Evolutionary conservation across 768 basidiomycete species (phyloP).

Genomic region (Coprinopsis cinerea): DNA sequence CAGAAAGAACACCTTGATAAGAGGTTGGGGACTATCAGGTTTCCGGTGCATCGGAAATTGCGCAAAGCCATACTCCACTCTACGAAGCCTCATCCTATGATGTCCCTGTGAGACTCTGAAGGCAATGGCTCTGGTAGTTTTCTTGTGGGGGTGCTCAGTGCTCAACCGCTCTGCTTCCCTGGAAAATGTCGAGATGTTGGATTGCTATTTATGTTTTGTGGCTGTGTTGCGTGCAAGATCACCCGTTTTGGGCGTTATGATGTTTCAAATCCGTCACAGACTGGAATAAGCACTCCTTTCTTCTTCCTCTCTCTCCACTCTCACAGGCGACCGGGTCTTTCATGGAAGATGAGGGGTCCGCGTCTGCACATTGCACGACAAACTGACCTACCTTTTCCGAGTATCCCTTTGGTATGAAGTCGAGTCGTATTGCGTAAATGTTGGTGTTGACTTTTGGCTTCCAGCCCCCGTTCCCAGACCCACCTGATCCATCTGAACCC

Average conservation of each 20-base stretch:
- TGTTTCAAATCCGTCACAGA: not conserved
- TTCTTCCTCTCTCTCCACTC: not conserved
- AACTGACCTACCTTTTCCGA: not conserved
- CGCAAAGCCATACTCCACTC: too few relatives aligned
- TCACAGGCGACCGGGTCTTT: not conserved
- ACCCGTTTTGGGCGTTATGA: not conserved
- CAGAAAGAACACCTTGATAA: too few relatives aligned
- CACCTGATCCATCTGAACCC: slow-evolving; percentile 1
- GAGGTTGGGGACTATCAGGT: too few relatives aligned
- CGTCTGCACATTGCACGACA: not conserved
- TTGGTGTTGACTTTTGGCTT: not conserved
- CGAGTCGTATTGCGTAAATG: not conserved
- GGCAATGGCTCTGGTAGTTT: too few relatives aligned
- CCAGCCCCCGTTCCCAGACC: not conserved
- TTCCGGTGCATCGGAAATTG: too few relatives aligned
- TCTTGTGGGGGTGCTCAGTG: too few relatives aligned
- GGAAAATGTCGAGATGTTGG: too few relatives aligned
- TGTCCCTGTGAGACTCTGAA: too few relatives aligned
- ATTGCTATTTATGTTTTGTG: not conserved
- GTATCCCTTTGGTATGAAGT: not conserved
- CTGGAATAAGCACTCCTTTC: not conserved
- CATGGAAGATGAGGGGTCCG: not conserved
- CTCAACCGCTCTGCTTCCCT: too few relatives aligned
- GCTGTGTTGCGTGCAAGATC: not conserved
- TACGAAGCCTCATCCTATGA: too few relatives aligned